Evolutionary conservation across 1,139 yeast genomes (phyloP).

Genomic region (Blastobotrys malaysiensis): DNA sequence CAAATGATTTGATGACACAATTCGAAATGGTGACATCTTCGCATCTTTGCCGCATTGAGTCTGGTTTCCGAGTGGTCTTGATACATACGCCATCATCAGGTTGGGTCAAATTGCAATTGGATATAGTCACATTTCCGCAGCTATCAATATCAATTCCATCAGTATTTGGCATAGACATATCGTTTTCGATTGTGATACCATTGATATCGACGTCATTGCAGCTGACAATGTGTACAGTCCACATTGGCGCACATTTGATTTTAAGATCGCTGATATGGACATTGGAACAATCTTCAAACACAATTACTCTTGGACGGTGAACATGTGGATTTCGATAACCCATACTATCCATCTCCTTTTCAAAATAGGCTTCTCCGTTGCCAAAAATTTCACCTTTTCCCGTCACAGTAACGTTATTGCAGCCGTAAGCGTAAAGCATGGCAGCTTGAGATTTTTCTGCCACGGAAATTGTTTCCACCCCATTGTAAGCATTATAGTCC

Average conservation of each 20-base stretch:
- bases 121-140: constrained; percentile 6
- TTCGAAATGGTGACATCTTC: constrained; percentile 4
- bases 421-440: constrained; percentile 7
- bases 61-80: constrained; percentile 9
- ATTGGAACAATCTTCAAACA: constrained; percentile 9
- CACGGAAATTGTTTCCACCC: constrained; percentile 4
- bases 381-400: constrained; percentile 6
- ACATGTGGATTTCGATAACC: constrained; percentile 10
- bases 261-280: constrained; percentile 3
- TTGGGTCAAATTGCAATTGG: constrained; percentile 7
- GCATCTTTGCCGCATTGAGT: constrained; percentile 1
- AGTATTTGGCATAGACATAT: constrained; percentile 9
- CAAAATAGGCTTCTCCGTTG: constrained; percentile 10
- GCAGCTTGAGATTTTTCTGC: constrained; percentile 11
- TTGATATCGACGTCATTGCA: constrained; percentile 6
- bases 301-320: constrained; percentile 10
- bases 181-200: constrained; percentile 7
- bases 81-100: constrained; percentile 13
- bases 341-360: constrained; percentile 5
- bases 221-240: constrained; percentile 12
- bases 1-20: constrained; percentile 7
- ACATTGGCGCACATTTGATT: constrained; percentile 10
- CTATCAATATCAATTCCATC: constrained; percentile 13
- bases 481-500: constrained; percentile 1
- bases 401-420: constrained; percentile 3